These are phyloP conservation scores for Akanthomyces lecanii DNA, from an alignment of 2,329 filamentous ascomycete species.

Conservation along the genomic window DNA sequence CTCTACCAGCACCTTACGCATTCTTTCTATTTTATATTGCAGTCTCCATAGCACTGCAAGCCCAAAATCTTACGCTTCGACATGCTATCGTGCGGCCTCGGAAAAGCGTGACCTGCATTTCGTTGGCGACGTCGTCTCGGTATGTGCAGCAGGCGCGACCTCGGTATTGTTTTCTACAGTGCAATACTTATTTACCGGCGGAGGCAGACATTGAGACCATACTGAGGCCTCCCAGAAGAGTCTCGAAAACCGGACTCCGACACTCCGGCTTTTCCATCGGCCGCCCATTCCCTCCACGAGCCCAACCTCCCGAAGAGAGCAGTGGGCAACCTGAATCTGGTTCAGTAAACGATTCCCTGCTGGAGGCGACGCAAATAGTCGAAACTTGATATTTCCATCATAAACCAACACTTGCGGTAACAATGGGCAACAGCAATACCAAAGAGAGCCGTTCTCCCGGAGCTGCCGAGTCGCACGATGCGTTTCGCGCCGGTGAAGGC, in stretches of 20 bases:
- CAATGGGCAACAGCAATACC: conserved; percentile 38
- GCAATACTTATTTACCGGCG: not conserved
- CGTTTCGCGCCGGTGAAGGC: conserved; percentile 2
- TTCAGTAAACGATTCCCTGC: not conserved
- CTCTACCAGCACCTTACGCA: not conserved
- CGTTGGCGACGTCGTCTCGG: not conserved
- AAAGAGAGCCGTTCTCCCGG: conserved; percentile 34
- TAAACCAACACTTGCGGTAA: not conserved
- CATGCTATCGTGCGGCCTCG: not conserved
- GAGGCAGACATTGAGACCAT: not conserved
- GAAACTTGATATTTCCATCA: not conserved
- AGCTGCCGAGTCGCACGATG: conserved; percentile 20
- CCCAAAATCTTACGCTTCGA: not conserved
- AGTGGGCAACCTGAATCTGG: not conserved
- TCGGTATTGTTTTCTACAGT: not conserved
- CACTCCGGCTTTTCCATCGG: not conserved
- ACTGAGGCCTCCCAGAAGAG: too few relatives aligned
- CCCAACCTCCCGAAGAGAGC: not conserved
- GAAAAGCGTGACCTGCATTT: not conserved
- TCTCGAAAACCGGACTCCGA: not conserved
- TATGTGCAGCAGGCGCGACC: not conserved
- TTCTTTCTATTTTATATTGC: not conserved
- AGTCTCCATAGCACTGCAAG: not conserved
- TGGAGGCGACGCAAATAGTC: not conserved
- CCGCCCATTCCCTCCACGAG: not conserved